Base-by-base conservation (phyloP, 164 flowering plant genomes). In the Annona squamosa region DNA sequence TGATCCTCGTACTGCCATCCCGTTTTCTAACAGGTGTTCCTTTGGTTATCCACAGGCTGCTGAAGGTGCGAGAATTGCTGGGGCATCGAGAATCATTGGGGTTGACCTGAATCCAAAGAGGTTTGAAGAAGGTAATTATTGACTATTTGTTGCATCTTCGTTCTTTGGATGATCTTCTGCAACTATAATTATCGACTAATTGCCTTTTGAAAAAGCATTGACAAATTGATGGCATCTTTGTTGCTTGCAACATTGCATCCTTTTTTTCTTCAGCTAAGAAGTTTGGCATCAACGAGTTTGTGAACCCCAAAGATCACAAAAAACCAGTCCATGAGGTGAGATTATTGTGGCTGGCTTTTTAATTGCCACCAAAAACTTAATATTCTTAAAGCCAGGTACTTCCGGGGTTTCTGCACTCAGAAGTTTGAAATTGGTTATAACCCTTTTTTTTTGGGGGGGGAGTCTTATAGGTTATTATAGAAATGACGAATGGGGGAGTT, bases 401-500 rank as follows among this genome's bases (percentile, higher is more conserved):
- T 26, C 37, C 37, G 37, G 37, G 37, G 37, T 26, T 26, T 26
- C 37, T 26, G 37, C 37, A 26, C 37, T 26, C 37, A 26, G 37
- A 26, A 26, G 37, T 26, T 26, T 26, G 37, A 26, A 26, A 26
- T 26, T 26, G 37, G 37, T 26, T 26, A 26, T 26, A 26, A 26
- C 37, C 37, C 37, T 63, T 63, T 63, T 63, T 62, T 26, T n/a
- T 63, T 63, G 26, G 18, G 0, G 37, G 26, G 18, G 0, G 37
- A 26, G 37, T 26, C 37, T 26, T 26, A 1, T 26, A 84, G 87
- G 90, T 85, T 71, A 77, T 87, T 69, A 86, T 81, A 64, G 88
- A 84, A 75, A 87, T 87, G 89, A 86, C 88, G 2, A 71, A 73
- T 4, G 91, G 89, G 16, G 91, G 89, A 68, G 89, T 86, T 0